phyloP scores from a whole-genome alignment of 2,329 filamentous ascomycete species.

The Ambrosiella xylebori region DNA sequence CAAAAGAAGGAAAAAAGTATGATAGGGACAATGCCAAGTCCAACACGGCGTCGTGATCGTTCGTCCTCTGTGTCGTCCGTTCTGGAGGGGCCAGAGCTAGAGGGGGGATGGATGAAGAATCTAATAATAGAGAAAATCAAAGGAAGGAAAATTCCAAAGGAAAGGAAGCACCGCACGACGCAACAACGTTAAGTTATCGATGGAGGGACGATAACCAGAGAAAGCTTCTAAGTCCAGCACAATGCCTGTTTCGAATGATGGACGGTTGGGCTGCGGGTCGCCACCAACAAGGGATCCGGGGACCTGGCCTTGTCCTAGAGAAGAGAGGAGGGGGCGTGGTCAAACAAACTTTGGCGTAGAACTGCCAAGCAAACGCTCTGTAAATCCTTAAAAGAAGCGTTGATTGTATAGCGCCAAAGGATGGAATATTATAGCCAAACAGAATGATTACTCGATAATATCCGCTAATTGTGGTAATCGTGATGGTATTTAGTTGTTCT shows the following conservation, averaged over 20 bases:
- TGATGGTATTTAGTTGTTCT: too few relatives aligned
- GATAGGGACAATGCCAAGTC: slow-evolving; percentile 1
- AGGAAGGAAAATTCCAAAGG: slow-evolving; percentile 1
- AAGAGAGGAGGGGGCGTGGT: neutral
- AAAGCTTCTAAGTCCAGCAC: too few relatives aligned
- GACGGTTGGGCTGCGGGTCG: neutral
- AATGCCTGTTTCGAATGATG: too few relatives aligned
- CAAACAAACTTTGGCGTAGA: neutral
- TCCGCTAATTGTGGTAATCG: too few relatives aligned
- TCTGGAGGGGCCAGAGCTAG: slow-evolving; percentile 8
- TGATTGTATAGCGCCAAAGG: too few relatives aligned
- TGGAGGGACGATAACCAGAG: neutral
- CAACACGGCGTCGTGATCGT: neutral
- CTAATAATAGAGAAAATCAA: neutral
- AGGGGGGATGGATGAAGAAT: slow-evolving; percentile 4
- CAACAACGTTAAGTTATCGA: neutral
- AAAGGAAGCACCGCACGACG: neutral
- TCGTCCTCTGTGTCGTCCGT: slow-evolving; percentile 1
- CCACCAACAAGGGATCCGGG: neutral
- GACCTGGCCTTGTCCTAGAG: neutral
- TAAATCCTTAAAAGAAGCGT: too few relatives aligned
- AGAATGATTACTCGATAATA: too few relatives aligned
- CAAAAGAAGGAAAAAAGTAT: slow-evolving; percentile 9
- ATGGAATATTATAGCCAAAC: too few relatives aligned
- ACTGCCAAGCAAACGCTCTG: too few relatives aligned